Base-by-base conservation (phyloP, 768 basidiomycete species). In the Suillus fuscotomentosus region DNA sequence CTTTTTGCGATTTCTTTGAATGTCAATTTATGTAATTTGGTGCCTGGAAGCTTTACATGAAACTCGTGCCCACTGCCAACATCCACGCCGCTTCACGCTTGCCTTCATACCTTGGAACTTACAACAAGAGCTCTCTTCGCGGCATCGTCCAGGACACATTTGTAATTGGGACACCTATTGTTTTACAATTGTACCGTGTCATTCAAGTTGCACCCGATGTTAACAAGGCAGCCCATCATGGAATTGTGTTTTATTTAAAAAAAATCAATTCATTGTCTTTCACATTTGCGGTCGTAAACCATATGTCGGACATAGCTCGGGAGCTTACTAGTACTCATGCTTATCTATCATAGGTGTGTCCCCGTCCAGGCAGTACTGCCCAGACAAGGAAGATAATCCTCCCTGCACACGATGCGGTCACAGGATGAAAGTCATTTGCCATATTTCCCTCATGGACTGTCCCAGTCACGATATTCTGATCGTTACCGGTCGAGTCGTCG, bases 381-480 rank as follows among this genome's bases (percentile, higher is more conserved):
- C 97, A 55, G 93, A 93, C 34, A 98, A 97, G 75, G 97, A 98
- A 78, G 92, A 95, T 67, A 86, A 87, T 70, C 96, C 96, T 9
- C 89, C 89, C 22, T 99, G 97, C 78, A 95, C 97, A 78, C 86
- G 94, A 65, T 98, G 97, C 79, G 90, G 88, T 43, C 88, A 88
- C 63, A 85, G 86, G n/a, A 95, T 98, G 94, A 91, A 90, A 71
- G 87, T 98, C 69, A 74, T 97, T 67, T 89, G 96, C 69, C 97
- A 99, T 72, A 95, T 99, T 72, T 99, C 97, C 3, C 99, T 99
- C 78, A 97, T 99, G 73, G 97, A 99, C 78, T 94, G 91, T 70
- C 94, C 93, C 1, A 94, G 96, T 67, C 96, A 97, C 86, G 95
- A 98, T 78, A 98, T 99, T 88, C 89, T 99, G 77, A 99, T 99